Evolutionary conservation across 148 eudicot species (phyloP).

Genomic region (Cornus florida): DNA sequence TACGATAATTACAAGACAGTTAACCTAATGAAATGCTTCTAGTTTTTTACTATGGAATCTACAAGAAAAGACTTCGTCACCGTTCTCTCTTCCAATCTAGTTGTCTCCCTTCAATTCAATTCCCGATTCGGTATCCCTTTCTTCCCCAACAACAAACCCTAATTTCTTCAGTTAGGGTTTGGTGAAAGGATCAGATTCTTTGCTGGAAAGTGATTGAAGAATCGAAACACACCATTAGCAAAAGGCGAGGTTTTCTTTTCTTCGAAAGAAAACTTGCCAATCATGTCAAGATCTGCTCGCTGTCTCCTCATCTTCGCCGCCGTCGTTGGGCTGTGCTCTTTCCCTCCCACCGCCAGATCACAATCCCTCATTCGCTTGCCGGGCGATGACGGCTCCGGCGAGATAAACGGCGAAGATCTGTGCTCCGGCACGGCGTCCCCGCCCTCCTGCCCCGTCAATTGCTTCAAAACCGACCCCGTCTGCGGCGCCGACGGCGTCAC

Average conservation of each 20-base stretch:
- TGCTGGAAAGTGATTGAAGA: not conserved
- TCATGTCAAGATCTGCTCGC: slow-evolving; percentile 17
- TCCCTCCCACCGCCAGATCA: slow-evolving; percentile 33
- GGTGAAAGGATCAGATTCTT: not conserved
- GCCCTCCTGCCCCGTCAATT: slow-evolving; percentile 68
- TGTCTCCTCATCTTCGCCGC: slow-evolving; percentile 27
- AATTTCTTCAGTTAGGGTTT: not conserved
- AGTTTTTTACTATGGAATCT: too few species aligned
- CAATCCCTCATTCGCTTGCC: slow-evolving; percentile 36
- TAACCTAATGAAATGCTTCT: too few species aligned
- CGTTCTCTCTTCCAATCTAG: too few species aligned
- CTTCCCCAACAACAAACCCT: not conserved
- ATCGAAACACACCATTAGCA: not conserved
- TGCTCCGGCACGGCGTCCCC: slow-evolving; percentile 7
- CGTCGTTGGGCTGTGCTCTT: slow-evolving; percentile 6
- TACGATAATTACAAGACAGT: too few species aligned
- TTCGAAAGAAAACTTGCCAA: slow-evolving; percentile 15
- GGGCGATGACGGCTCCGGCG: slow-evolving; percentile 7
- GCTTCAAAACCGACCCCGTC: slow-evolving; percentile 85
- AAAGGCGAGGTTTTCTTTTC: slow-evolving; percentile 1
- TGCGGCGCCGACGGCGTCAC: slow-evolving; percentile 86
- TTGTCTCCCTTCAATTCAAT: not conserved
- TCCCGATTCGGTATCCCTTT: not conserved
- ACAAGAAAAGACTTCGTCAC: not conserved
- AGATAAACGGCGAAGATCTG: slow-evolving; percentile 17